Base-by-base conservation (phyloP, 306 rosid genomes). In the Cyclanthera cordifolia region DNA sequence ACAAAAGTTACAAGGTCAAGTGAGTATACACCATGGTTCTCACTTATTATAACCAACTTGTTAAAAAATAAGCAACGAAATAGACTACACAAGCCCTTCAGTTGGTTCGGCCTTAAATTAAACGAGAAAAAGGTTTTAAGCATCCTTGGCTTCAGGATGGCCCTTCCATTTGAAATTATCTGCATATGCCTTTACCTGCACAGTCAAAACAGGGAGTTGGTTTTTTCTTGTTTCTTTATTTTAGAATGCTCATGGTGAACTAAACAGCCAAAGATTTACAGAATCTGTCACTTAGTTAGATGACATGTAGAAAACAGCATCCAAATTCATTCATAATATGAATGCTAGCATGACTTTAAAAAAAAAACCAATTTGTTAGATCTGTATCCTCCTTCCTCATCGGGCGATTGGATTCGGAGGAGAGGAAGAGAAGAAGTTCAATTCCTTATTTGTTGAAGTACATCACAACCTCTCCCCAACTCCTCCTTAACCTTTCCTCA, bases 141-240 rank as follows among this genome's bases (percentile, higher is more conserved):
- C 77, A 77, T 74, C 81, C 39, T 64, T 82, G 69, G 73, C 23
- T 81, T 75, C 81, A 6, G 97, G 95, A 8, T 39, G 89, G 52
- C 96, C 99, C 88, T 93, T 93, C 91, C 96, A 90, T 84, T 86
- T 93, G 79, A 90, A 93, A 85, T 93, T 93, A 78, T 93, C 99
- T 2, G 99, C 91, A 75, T 93, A 93, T 69, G 90, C 66, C 74
- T 82, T 93, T 69, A 73, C 88, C 99, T 90, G 43, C 43, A 79
- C 78, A 82, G 76, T 30, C 69, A 37, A 41, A 55, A 30, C 45
- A 51, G 23, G 57, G 41, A 23, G 50, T 61, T 19, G 14, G 5
- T 11, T 37, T 34, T 34, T 34, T 59, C 43, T 30, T 39, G 50
- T 61, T 37, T 59, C 65, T 41, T 70, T 37, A 39, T 20, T 63